Conservation (phyloP, 345 rosid species). For the Theobroma cacao region DNA sequence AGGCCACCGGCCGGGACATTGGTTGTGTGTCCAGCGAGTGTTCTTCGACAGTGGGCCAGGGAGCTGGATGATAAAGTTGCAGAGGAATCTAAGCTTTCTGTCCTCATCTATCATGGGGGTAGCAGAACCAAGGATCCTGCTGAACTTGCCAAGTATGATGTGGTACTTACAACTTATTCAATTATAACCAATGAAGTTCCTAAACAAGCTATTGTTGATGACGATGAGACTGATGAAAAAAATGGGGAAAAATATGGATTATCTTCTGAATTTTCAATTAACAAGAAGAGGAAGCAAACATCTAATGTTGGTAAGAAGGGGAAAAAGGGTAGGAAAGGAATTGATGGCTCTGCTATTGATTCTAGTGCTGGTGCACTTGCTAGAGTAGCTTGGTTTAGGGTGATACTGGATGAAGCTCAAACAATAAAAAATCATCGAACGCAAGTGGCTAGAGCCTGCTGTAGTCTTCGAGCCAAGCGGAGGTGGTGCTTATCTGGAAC, state of each 20-base stretch:
- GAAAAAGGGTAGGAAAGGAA: constrained; percentile 63
- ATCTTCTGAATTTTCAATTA: constrained; percentile 56
- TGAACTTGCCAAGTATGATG: constrained; percentile 84
- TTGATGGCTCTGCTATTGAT: constrained; percentile 52
- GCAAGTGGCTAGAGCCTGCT: constrained; percentile 96
- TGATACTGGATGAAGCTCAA: constrained; percentile 96
- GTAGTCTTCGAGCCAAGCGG: constrained; percentile 89
- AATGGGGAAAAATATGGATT: constrained; percentile 59
- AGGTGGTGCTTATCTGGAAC: constrained; percentile 99
- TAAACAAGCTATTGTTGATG: constrained; percentile 74
- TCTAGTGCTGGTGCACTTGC: constrained; percentile 72
- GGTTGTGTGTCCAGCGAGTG: constrained; percentile 95
- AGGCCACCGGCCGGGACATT: constrained; percentile 90
- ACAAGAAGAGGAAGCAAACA: constrained; percentile 54
- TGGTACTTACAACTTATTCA: constrained; percentile 87
- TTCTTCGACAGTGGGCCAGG: constrained; percentile 93
- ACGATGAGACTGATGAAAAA: constrained; percentile 70
- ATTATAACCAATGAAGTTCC: constrained; percentile 94
- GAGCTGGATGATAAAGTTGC: constrained; percentile 90
- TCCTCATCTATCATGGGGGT: constrained; percentile 83
- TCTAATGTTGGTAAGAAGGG: constrained; percentile 48
- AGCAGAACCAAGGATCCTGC: constrained; percentile 82
- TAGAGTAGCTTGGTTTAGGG: constrained; percentile 77
- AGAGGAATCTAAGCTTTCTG: constrained; percentile 60
- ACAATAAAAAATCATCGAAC: constrained; percentile 97